Evolutionary conservation across 495 filamentous ascomycete genomes (phyloP).

Genomic region (Penicillium nucicola): DNA sequence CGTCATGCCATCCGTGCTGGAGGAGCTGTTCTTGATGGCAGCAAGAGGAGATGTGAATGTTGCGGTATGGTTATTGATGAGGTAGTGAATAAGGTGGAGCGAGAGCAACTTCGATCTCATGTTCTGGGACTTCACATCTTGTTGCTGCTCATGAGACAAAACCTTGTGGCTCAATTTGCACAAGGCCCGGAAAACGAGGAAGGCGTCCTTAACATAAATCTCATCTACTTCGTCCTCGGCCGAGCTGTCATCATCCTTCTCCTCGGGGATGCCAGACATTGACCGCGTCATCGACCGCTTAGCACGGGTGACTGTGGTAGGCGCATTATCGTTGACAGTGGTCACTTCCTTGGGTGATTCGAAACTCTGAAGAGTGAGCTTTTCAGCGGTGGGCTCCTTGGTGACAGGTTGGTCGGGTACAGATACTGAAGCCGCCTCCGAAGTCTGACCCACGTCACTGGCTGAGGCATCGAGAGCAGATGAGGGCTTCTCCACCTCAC

Average conservation of each 20-base stretch:
- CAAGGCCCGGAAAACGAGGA: constrained; percentile 93
- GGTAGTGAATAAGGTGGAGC: constrained; percentile 87
- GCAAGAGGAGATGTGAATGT: constrained; percentile 87
- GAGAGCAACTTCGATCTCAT: constrained; percentile 98
- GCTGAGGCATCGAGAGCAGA: constrained; percentile 20
- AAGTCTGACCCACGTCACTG: constrained; percentile 44
- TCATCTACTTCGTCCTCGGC: constrained; percentile 93
- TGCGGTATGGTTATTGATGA: constrained; percentile 83
- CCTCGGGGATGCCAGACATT: constrained; percentile 48
- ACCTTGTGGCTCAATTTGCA: constrained; percentile 95
- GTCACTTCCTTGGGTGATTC: constrained; percentile 95
- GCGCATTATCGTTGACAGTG: constrained; percentile 81
- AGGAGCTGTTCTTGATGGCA: constrained; percentile 85
- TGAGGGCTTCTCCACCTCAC: constrained; percentile 35
- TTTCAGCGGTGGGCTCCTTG: constrained; percentile 60
- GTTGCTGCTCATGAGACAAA: constrained; percentile 81
- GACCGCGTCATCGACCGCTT: constrained; percentile 54
- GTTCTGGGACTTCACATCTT: constrained; percentile 86
- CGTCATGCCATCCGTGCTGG: constrained; percentile 76
- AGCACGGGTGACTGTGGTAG: constrained; percentile 85
- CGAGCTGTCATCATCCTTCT: constrained; percentile 48
- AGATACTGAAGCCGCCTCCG: constrained; percentile 46
- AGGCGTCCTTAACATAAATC: constrained; percentile 93
- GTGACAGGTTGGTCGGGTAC: constrained; percentile 53
- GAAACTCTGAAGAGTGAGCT: constrained; percentile 92